A percentile compares a stretch with the other conserved stretches of the same genome.
Conservation (phyloP, 176 grass and related monocot genomes). For the Avena insularis region DNA sequence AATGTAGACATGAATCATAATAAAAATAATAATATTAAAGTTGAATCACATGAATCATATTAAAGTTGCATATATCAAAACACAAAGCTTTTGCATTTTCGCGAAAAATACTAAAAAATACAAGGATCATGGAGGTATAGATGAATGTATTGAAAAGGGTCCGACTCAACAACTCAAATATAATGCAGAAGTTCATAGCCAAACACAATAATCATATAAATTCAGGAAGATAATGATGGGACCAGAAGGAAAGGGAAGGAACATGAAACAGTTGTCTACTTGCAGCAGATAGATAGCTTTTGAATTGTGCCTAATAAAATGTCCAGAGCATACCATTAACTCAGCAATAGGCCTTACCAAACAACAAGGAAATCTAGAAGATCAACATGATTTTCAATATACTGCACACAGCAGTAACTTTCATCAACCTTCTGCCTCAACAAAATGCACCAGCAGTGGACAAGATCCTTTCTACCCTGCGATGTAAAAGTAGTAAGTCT, state of each 20-base stretch:
- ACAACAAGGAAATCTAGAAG: conserved; percentile 98
- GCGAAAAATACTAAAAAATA: conserved; percentile 3
- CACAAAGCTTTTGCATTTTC: too few species aligned
- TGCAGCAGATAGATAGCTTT: conserved; percentile 25
- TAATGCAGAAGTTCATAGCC: background rate
- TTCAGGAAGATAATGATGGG: conserved; percentile 3
- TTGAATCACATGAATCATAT: too few species aligned
- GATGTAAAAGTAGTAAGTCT: conserved; percentile 38
- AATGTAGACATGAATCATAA: conserved; percentile 1
- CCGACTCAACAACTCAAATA: background rate
- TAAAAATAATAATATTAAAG: too few species aligned
- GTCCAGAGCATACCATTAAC: background rate
- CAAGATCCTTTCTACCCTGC: conserved; percentile 95
- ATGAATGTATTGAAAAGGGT: conserved; percentile 3
- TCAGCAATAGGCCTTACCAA: conserved; percentile 68
- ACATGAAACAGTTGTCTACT: conserved; percentile 1
- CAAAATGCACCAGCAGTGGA: conserved; percentile 90
- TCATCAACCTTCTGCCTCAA: conserved; percentile 87
- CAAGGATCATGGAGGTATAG: conserved; percentile 4
- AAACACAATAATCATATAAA: conserved; percentile 31
- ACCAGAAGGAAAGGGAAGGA: background rate
- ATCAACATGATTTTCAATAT: conserved; percentile 90
- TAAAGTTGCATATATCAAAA: too few species aligned
- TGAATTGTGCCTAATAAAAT: conserved; percentile 14
- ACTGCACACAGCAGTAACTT: conserved; percentile 74